Evolutionary conservation across 352 stramenopile genomes (phyloP), one percentile per base, ranked within the genome.

Genomic region (Phytophthora fragariaefolia): DNA sequence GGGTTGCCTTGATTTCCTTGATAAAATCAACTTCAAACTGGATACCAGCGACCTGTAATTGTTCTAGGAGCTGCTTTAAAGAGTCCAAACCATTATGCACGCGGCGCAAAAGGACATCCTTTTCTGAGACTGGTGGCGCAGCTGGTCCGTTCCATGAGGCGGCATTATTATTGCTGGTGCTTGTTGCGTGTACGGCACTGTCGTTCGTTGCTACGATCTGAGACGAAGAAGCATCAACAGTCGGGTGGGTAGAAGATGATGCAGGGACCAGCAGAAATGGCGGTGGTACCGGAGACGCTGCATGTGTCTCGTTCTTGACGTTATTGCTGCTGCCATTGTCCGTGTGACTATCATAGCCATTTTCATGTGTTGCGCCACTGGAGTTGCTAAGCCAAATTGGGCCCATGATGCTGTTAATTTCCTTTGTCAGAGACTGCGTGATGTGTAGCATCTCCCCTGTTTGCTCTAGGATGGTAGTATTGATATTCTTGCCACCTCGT

Each of bases 11-110:
- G 49, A 91, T 76, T 30, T 96, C 84, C 50, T 88, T 91, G 55
- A 93, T 90, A 58, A 94, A 60, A 40, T 96, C 87, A 8, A 94
- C 79, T 71, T 96, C 87, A 50, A 88, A 91, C 60, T 94, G 85
- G 49, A 96, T 92, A 15, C 83, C 83, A 9, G 79, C 76, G 57
- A 93, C 85, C 51, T 96, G 87, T 13, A 96, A 57, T 57, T 93
- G 82, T 63, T 96, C 80, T 6, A 93, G 56, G 46, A 93, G 63
- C 58, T 89, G 80, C 66, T 92, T 92, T 24, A 95, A 72, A 32
- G 84, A 82, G 26, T 69, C 71, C 40, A 95, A 53, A 0, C 83
- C 87, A 18, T 82, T 77, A 22, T 85, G 64, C 6, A 91, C 62
- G 17, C 83, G 83, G 30, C 74, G 81, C 40, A 93, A 53, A 15